Evolutionary conservation across 192 early-diverging fungal genomes (phyloP), one percentile per base, ranked within the genome.

Genomic region (Kickxella alabastrina): DNA sequence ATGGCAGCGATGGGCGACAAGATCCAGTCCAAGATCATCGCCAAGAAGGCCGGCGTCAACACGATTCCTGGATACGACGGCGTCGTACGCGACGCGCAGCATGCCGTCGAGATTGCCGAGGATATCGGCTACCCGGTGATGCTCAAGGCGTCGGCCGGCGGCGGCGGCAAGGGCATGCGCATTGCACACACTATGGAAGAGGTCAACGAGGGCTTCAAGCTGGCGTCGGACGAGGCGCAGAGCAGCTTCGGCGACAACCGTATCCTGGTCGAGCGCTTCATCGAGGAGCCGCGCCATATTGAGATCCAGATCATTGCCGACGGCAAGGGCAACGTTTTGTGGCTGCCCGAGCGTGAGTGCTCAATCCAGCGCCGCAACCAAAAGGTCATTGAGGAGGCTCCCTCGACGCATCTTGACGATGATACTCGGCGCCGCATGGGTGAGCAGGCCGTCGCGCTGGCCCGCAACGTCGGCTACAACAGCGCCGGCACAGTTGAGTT

Each of bases 31-130:
- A 90, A 90, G 67, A 77, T 83, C 39, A 83, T 90, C 49, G 88
- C 88, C 46, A 81, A 77, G 41, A 56, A 81, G 41, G 82, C 85
- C 32, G 83, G 83, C 13, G 88, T 90, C 56, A 83, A 82, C 65
- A 82, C 77, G n/a, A 90, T 90, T 36, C 91, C 92, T 9, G 94
- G 94, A 1, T 97, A 78, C 70, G 75, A 94, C 59, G 94, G 92
- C 10, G 89, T 88, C 6, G 82, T 91, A 13, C 61, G 75, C 21
- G 77, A 86, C 42, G 73, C 80, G 2, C 82, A 87, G 17, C 87
- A 94, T 34, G 90, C 90, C 1, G 79, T 86, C 15, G 55, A 83
- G 53, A 87, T 91, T 31, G 83, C 85, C 34, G 48, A 65, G 31
- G 75, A 79, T 4, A 87, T 90, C 41, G 83, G 83, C 1, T 90